phyloP scores from a whole-genome alignment of 495 filamentous ascomycete genomes.

The Trichocladium antarcticum region DNA sequence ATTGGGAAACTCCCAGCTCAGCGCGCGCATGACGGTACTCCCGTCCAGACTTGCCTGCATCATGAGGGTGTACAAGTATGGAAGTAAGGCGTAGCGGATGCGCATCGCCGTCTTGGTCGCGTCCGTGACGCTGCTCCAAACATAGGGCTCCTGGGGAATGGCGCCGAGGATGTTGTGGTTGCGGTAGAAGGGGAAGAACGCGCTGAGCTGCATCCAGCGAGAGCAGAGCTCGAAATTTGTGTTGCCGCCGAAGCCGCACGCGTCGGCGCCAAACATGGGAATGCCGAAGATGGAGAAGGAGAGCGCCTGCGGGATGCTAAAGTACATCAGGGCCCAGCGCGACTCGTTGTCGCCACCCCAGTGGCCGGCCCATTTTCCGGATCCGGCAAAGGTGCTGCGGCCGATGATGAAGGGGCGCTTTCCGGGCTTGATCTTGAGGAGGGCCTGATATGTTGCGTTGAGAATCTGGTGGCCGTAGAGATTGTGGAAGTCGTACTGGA shows the following conservation, averaged over 20 bases:
- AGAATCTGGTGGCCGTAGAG: slow-evolving; percentile 64
- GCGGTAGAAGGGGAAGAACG: slow-evolving; percentile 83
- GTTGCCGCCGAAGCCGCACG: slow-evolving; percentile 70
- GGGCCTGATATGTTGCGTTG: slow-evolving; percentile 68
- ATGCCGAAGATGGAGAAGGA: slow-evolving; percentile 74
- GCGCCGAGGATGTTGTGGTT: slow-evolving; percentile 64
- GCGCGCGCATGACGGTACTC: slow-evolving; percentile 66
- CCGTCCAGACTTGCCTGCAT: slow-evolving; percentile 56
- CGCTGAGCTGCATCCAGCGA: slow-evolving; percentile 76
- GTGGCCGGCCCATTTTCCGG: slow-evolving; percentile 72
- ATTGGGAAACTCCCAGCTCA: slow-evolving; percentile 74
- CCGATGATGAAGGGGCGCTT: slow-evolving; percentile 82
- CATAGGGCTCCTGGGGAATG: slow-evolving; percentile 62
- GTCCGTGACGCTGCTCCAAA: slow-evolving; percentile 57
- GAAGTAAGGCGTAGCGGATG: slow-evolving; percentile 62
- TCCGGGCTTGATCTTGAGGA: slow-evolving; percentile 48
- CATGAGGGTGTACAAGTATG: slow-evolving; percentile 77
- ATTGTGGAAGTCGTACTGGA: slow-evolving; percentile 76
- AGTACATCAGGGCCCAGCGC: slow-evolving; percentile 58
- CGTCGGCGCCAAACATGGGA: slow-evolving; percentile 79
- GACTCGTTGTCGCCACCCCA: slow-evolving; percentile 80
- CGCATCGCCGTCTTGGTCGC: slow-evolving; percentile 58
- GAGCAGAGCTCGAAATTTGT: slow-evolving; percentile 64
- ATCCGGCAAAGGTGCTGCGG: slow-evolving; percentile 69
- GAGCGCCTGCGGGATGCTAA: slow-evolving; percentile 70